Evolutionary conservation across 2,329 filamentous ascomycete species (phyloP), one percentile per base, ranked within the genome.

Genomic region (Cyphellophora attinorum): DNA sequence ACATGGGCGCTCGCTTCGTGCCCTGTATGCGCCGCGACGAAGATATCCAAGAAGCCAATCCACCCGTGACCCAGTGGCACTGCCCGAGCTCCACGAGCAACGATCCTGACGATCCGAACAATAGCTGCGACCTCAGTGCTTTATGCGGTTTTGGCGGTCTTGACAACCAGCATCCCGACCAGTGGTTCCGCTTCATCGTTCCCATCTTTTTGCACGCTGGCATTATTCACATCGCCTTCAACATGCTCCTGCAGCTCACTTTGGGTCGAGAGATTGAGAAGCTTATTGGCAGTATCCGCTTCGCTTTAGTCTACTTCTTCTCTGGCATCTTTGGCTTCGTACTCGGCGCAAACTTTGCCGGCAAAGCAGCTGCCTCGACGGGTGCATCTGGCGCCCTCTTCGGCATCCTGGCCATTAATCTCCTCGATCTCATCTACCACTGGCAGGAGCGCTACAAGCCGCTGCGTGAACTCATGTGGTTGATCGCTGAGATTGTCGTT

Each of bases 151-250:
- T 95, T 51, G 70, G 70, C 38, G 81, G 81, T 40, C 78, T 86
- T 5, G 79, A 77, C 1, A 74, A 86, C 44, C 81, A 83, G 6
- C 53, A 65, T 2, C 91, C 91, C 1, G 79, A 96, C 54, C 91
- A 98, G 58, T 98, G 91, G 91, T 98, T 75, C 61, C 82, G 91
- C 41, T 96, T 98, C 64, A 95, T 98, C 53, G 65, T 81, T 2
- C 89, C 91, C 25, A 95, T 98, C 42, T 98, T 98, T 63, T 67
- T 98, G 51, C 91, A 98, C 52, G 86, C 85, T 2, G 91, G 91
- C 11, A 62, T 98, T 37, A 80, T 98, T 43, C 91, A 98, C 55
- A 95, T 98, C 39, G 84, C 77, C 11, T 95, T 96, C 70, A 98
- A 98, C 60, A 70, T 98, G 61, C 70, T 96, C 5, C 71, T 95